Conservation (phyloP, 148 eudicot genomes). For the Rhododendron molle region DNA sequence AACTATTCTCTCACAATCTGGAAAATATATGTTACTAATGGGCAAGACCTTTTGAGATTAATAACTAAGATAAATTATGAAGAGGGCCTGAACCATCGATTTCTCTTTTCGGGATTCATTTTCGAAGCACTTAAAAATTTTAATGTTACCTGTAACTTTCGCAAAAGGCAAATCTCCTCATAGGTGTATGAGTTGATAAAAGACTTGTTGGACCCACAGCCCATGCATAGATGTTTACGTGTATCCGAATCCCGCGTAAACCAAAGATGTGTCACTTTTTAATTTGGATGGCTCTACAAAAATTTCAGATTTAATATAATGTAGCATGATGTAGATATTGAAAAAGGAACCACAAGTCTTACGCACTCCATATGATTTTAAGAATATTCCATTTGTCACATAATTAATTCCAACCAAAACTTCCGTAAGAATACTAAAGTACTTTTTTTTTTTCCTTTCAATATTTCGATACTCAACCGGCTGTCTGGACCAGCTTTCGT, state of each 20-base stretch:
- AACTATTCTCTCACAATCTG: too few species aligned
- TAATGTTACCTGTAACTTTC: neutral
- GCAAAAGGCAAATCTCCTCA: neutral
- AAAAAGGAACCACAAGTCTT: neutral
- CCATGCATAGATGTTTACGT: too few species aligned
- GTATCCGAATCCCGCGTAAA: too few species aligned
- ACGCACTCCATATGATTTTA: neutral
- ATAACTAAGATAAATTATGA: too few species aligned
- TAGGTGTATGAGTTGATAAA: neutral
- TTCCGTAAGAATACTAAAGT: neutral
- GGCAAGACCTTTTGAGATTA: too few species aligned
- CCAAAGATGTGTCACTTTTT: too few species aligned
- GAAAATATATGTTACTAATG: too few species aligned
- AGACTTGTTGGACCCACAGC: neutral
- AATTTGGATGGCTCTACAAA: too few species aligned
- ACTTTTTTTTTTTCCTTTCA: neutral
- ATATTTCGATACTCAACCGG: rapidly evolving
- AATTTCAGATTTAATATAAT: too few species aligned
- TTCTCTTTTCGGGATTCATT: too few species aligned
- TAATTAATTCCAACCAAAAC: neutral
- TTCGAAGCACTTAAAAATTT: too few species aligned
- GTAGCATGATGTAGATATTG: neutral
- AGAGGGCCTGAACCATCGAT: too few species aligned
- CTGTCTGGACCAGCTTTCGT: neutral
- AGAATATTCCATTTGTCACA: neutral